A percentile compares a stretch with the other conserved stretches of the same genome.
phyloP scores from a whole-genome alignment of 2,329 filamentous ascomycete genomes.

The Diaporthe velutina region DNA sequence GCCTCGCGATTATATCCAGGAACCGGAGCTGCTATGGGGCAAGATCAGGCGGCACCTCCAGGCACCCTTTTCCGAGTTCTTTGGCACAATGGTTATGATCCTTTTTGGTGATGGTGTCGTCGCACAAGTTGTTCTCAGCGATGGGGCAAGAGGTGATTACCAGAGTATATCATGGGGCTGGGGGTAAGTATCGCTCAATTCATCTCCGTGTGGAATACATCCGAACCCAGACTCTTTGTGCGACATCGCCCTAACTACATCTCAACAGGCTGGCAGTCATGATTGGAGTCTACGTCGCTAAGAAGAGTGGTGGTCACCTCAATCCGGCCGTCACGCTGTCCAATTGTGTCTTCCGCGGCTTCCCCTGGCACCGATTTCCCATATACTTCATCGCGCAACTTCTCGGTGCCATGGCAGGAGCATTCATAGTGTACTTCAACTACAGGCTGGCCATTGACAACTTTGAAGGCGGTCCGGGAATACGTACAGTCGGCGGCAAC shows the following conservation, averaged over 20 bases:
- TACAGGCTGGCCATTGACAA: constrained; percentile 74
- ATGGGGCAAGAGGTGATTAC: constrained; percentile 60
- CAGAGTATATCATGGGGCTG: constrained; percentile 64
- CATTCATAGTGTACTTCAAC: constrained; percentile 72
- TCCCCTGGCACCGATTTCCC: constrained; percentile 78
- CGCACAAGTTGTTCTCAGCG: constrained; percentile 75
- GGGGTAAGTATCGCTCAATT: constrained; percentile 53
- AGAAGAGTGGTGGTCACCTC: constrained; percentile 76
- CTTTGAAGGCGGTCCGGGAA: constrained; percentile 70
- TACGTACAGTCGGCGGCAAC: constrained; percentile 70
- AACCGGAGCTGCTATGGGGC: not conserved
- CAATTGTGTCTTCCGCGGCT: constrained; percentile 76
- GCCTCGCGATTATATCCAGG: not conserved
- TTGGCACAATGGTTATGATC: constrained; percentile 76
- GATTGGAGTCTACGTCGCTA: constrained; percentile 76
- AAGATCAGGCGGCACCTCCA: constrained; percentile 49
- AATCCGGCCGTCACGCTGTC: constrained; percentile 79
- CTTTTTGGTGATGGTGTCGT: constrained; percentile 80
- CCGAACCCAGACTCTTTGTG: too few relatives aligned
- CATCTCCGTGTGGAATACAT: not conserved
- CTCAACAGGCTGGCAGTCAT: constrained; percentile 71
- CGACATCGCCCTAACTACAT: not conserved
- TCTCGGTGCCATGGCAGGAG: constrained; percentile 75
- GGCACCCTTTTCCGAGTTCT: constrained; percentile 76
- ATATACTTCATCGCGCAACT: constrained; percentile 76